Evolutionary conservation across 331 rosid genomes (phyloP).

Genomic region (Telfairia occidentalis): DNA sequence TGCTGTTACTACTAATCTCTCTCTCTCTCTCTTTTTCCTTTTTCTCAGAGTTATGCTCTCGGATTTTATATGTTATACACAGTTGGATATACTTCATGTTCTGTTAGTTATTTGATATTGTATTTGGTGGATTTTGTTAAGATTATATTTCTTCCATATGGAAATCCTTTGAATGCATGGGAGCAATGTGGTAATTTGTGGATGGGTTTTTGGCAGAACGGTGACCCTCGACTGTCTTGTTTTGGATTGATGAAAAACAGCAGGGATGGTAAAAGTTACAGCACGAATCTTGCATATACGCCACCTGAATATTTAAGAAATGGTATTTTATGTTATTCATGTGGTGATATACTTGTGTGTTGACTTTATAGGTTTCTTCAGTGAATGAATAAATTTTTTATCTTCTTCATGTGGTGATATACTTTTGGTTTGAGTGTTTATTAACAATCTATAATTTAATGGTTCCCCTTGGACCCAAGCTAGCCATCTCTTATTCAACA

Average conservation of each 20-base stretch:
- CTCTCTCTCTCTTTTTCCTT: no score
- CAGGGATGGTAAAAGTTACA: constrained; percentile 78
- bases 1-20: constrained; percentile 16
- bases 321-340: constrained; percentile 26
- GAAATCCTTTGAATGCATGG: not conserved
- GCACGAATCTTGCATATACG: constrained; percentile 77
- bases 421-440: not conserved
- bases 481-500: not conserved
- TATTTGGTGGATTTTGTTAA: not conserved
- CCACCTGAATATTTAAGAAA: constrained; percentile 79
- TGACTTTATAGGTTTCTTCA: not conserved
- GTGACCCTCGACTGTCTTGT: constrained; percentile 79
- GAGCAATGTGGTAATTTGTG: constrained; percentile 9
- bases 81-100: not conserved
- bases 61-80: not conserved
- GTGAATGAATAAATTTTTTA: not conserved
- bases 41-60: not conserved
- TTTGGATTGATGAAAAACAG: constrained; percentile 84
- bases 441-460: no score
- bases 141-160: constrained; percentile 1
- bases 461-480: not conserved
- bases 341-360: not conserved
- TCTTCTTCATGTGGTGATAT: not conserved
- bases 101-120: not conserved
- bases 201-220: constrained; percentile 44